Conservation (phyloP, 179 eudicot genomes). For the Spergularia azorica region DNA sequence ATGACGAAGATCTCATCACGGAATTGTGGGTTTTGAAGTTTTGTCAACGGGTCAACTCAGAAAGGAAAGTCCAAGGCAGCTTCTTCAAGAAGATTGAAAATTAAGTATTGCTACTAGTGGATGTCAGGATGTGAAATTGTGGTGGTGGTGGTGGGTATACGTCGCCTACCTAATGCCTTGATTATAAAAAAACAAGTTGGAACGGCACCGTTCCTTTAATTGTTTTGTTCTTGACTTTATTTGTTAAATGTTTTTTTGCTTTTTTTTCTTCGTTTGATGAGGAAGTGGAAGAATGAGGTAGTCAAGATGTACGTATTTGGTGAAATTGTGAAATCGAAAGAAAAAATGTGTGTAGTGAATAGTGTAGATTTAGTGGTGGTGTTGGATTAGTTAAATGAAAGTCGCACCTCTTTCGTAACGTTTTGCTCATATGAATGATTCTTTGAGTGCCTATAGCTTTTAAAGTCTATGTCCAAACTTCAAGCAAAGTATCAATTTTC, state of each 20-base stretch:
- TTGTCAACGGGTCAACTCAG: slow-evolving; percentile 33
- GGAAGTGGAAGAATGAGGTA: background rate
- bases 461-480: too few species aligned
- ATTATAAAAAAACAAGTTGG: background rate
- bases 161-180: slow-evolving; percentile 28
- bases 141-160: slow-evolving; percentile 28
- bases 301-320: background rate
- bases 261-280: background rate
- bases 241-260: background rate
- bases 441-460: too few species aligned
- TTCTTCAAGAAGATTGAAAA: slow-evolving; percentile 9
- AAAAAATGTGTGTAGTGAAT: too few species aligned
- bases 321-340: background rate
- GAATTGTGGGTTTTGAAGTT: background rate
- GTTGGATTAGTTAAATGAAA: background rate
- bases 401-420: background rate
- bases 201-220: background rate
- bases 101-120: background rate
- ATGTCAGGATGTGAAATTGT: background rate
- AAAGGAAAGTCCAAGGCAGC: slow-evolving; percentile 29
- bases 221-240: background rate
- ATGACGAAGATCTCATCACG: background rate
- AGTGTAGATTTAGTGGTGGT: background rate
- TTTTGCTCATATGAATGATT: too few species aligned
- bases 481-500: too few species aligned